A percentile compares a stretch with the other conserved stretches of the same genome.
These are phyloP conservation scores for Trametes cubensis DNA, from an alignment of 768 basidiomycete genomes.

Conservation along the genomic window DNA sequence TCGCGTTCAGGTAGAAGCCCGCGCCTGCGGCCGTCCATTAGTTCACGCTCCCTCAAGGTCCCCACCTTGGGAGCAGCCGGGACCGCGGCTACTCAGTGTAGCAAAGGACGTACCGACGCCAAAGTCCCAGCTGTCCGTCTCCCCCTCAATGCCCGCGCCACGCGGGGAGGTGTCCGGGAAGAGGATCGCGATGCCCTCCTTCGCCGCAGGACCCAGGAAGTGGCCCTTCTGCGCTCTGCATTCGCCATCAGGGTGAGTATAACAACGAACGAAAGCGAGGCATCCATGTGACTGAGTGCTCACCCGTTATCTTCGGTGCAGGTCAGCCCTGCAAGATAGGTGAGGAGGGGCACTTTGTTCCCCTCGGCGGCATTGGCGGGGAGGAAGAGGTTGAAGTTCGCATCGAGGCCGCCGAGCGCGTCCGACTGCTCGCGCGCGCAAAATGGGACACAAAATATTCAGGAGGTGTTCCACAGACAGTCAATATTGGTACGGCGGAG, in stretches of 20 bases:
- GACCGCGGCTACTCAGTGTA: not conserved
- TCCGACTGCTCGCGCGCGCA: slow-evolving; percentile 52
- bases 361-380: slow-evolving; percentile 57
- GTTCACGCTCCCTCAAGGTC: not conserved
- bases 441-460: too few relatives aligned
- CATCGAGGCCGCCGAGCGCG: slow-evolving; percentile 65
- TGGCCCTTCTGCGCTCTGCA: slow-evolving; percentile 88
- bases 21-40: slow-evolving; percentile 49
- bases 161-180: slow-evolving; percentile 97
- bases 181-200: slow-evolving; percentile 85
- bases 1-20: slow-evolving; percentile 96
- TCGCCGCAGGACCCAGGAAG: slow-evolving; percentile 83
- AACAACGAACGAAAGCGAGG: too few relatives aligned
- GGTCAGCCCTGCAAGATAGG: slow-evolving; percentile 87
- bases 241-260: too few relatives aligned
- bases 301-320: slow-evolving; percentile 95
- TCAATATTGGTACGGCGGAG: not conserved
- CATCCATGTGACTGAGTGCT: slow-evolving; percentile 23
- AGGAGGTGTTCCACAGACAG: too few relatives aligned
- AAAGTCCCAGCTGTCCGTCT: slow-evolving; percentile 86
- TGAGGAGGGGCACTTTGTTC: slow-evolving; percentile 63
- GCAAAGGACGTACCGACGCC: slow-evolving; percentile 60
- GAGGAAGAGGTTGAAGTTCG: slow-evolving; percentile 89
- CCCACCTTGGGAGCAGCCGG: not conserved
- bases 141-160: slow-evolving; percentile 84